Conservation (phyloP, 805 yeast species). For the Myxozyma sirexii region DNA sequence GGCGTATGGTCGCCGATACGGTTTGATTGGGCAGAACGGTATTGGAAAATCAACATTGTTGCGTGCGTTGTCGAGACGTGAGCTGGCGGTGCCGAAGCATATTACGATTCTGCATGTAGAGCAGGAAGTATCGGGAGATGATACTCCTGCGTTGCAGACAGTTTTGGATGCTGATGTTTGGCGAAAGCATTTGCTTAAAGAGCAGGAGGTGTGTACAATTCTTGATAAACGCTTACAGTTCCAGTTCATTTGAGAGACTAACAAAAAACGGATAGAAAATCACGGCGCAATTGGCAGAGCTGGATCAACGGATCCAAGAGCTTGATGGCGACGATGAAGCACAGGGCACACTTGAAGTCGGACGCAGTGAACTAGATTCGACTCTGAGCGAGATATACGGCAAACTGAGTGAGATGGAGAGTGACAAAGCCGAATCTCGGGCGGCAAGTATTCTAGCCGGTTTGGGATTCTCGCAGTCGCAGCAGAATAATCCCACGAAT, state of each 20-base stretch:
- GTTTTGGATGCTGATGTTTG: slow-evolving; percentile 99
- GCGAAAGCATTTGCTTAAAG: slow-evolving; percentile 85
- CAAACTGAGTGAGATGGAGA: slow-evolving; percentile 88
- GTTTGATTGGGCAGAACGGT: slow-evolving; percentile 99
- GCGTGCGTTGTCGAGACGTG: slow-evolving; percentile 91
- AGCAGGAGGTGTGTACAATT: slow-evolving; percentile 66
- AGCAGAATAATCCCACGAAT: slow-evolving; percentile 82
- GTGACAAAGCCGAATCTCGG: slow-evolving; percentile 95
- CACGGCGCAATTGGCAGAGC: slow-evolving; percentile 72
- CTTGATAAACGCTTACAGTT: too few species aligned
- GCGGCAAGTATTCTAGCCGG: slow-evolving; percentile 94
- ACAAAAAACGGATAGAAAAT: slow-evolving; percentile 28
- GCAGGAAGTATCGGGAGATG: slow-evolving; percentile 95
- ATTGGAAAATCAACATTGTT: slow-evolving; percentile 96
- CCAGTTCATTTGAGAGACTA: too few species aligned
- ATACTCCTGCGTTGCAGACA: slow-evolving; percentile 84
- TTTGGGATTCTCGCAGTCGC: slow-evolving; percentile 86
- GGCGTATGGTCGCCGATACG: slow-evolving; percentile 92
- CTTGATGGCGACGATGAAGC: slow-evolving; percentile 50
- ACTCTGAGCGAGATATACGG: slow-evolving; percentile 78
- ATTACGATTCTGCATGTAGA: slow-evolving; percentile 95
- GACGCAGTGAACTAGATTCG: slow-evolving; percentile 80
- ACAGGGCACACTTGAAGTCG: slow-evolving; percentile 79
- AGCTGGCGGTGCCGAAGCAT: slow-evolving; percentile 89
- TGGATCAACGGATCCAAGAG: slow-evolving; percentile 69